Evolutionary conservation across 2,329 filamentous ascomycete species (phyloP).

Genomic region (Aureobasidium sp.): DNA sequence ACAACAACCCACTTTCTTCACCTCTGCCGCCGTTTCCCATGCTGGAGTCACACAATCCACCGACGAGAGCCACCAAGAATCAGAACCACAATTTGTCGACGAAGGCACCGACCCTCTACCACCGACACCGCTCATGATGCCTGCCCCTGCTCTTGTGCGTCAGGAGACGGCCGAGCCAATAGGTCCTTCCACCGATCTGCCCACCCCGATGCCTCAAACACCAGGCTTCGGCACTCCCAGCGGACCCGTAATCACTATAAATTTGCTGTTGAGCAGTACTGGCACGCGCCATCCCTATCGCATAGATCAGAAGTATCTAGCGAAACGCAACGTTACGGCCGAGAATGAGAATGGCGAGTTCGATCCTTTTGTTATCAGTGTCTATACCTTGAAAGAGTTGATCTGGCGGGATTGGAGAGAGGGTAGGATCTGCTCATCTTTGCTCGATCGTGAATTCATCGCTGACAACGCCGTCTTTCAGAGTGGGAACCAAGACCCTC

Average conservation of each 20-base stretch:
- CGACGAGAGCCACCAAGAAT: neutral
- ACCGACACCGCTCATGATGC: slow-evolving; percentile 15
- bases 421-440: slow-evolving; percentile 37
- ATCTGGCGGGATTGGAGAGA: slow-evolving; percentile 89
- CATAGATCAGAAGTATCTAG: slow-evolving; percentile 79
- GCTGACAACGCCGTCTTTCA: slow-evolving; percentile 19
- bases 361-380: slow-evolving; percentile 83
- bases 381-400: slow-evolving; percentile 89
- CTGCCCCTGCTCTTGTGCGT: slow-evolving; percentile 25
- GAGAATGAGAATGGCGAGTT: slow-evolving; percentile 55
- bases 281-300: slow-evolving; percentile 84
- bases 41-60: neutral
- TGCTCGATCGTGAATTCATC: neutral
- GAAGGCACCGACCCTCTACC: slow-evolving; percentile 4
- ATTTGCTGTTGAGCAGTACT: slow-evolving; percentile 65
- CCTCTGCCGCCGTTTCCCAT: neutral
- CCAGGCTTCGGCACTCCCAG: slow-evolving; percentile 29
- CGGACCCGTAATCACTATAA: slow-evolving; percentile 59
- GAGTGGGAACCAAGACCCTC: slow-evolving; percentile 84
- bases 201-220: slow-evolving; percentile 30
- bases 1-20: neutral
- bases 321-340: slow-evolving; percentile 71
- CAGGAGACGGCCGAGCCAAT: slow-evolving; percentile 38
- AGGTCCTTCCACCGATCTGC: slow-evolving; percentile 40
- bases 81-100: neutral